phyloP scores from a whole-genome alignment of 768 basidiomycete genomes.

The Rhodotorula diobovata region DNA sequence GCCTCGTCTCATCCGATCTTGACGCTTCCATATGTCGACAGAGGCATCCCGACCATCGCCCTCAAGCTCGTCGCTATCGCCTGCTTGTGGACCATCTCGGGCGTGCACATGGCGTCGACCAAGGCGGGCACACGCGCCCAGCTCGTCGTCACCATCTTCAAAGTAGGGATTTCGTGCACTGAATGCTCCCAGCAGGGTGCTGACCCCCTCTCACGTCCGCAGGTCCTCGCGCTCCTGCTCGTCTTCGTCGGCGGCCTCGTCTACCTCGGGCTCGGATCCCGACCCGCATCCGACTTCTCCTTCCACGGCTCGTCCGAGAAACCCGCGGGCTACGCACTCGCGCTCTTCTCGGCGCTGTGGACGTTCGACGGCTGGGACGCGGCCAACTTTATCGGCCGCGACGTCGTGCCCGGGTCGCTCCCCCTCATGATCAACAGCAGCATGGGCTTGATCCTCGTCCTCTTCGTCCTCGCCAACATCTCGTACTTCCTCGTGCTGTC shows the following conservation, averaged over 20 bases:
- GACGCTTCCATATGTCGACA: background rate
- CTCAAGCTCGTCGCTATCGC: conserved; percentile 77
- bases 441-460: conserved; percentile 42
- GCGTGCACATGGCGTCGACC: conserved; percentile 71
- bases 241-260: conserved; percentile 75
- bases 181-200: rapidly evolving
- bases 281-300: conserved; percentile 64
- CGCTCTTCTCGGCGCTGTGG: conserved; percentile 86
- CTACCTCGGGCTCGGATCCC: conserved; percentile 62
- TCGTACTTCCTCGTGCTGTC: conserved; percentile 89
- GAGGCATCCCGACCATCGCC: conserved; percentile 74
- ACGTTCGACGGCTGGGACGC: conserved; percentile 94
- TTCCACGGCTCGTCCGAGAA: conserved; percentile 71
- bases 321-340: conserved; percentile 83
- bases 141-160: conserved; percentile 80
- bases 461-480: conserved; percentile 77
- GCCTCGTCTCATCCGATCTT: background rate
- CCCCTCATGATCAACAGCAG: conserved; percentile 35
- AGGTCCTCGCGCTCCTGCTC: conserved; percentile 48
- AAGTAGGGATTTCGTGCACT: conserved; percentile 53
- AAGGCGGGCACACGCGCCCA: conserved; percentile 74
- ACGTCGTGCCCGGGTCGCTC: conserved; percentile 14
- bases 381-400: conserved; percentile 47
- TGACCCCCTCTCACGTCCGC: conserved; percentile 8
- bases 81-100: conserved; percentile 66